Evolutionary conservation across 75 land plant species (phyloP).

Genomic region (Selaginella tamariscina): DNA sequence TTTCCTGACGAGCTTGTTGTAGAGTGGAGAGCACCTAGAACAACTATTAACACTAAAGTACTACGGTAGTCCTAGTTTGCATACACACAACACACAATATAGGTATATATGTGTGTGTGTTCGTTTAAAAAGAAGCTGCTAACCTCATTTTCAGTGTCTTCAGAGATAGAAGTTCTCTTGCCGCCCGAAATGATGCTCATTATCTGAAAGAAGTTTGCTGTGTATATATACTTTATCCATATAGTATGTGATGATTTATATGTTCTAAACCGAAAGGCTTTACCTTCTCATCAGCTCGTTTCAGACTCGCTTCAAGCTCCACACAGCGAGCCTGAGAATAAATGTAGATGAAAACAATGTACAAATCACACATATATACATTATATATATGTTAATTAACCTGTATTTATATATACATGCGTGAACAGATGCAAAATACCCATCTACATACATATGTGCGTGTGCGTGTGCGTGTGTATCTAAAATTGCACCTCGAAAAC

Average conservation of each 20-base stretch:
- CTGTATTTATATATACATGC: not conserved
- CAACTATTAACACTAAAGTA: not conserved
- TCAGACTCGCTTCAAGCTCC: constrained; percentile 42
- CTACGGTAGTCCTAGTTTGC: not conserved
- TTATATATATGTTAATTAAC: not conserved
- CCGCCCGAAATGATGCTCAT: not conserved
- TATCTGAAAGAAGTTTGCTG: not conserved
- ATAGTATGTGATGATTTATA: not conserved
- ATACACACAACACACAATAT: no score
- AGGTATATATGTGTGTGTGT: no score
- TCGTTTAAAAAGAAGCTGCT: no score
- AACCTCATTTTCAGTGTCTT: not conserved
- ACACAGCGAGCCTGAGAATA: constrained; percentile 37
- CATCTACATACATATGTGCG: no score
- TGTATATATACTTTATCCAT: no score
- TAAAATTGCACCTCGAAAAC: constrained; percentile 86
- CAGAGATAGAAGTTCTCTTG: not conserved
- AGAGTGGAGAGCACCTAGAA: constrained; percentile 22
- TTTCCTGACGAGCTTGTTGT: constrained; percentile 39
- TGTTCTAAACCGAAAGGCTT: not conserved
- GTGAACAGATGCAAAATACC: not conserved
- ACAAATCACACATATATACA: not conserved
- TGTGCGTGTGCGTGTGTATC: no score
- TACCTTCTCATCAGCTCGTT: constrained; percentile 35
- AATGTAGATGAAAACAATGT: not conserved